Percentiles rank a stretch among this genome's conserved stretches.
phyloP scores from a whole-genome alignment of 2,329 filamentous ascomycete species.

The Claviceps sp. region DNA sequence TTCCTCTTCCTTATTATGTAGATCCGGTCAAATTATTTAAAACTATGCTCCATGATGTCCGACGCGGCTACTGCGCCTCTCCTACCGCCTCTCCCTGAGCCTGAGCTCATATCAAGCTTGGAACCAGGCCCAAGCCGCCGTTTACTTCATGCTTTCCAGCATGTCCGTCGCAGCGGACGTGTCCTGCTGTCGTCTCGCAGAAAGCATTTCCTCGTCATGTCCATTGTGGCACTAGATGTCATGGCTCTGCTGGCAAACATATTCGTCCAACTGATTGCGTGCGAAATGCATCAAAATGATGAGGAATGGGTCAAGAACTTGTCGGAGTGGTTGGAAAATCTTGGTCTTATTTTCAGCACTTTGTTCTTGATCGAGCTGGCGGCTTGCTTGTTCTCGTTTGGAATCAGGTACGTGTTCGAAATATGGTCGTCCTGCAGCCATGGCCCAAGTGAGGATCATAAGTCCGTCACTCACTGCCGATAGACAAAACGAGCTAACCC shows the following conservation, averaged over 20 bases:
- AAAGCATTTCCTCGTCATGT: constrained; percentile 33
- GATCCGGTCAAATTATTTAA: too few species aligned
- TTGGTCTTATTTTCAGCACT: constrained; percentile 46
- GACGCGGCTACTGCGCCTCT: constrained; percentile 1
- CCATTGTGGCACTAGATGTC: constrained; percentile 32
- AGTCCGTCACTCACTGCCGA: too few species aligned
- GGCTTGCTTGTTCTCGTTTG: constrained; percentile 47
- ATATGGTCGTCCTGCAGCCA: background rate
- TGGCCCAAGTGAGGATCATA: too few species aligned
- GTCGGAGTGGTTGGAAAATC: constrained; percentile 29
- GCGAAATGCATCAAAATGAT: constrained; percentile 27
- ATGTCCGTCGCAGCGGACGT: constrained; percentile 4
- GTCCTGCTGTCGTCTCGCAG: constrained; percentile 20
- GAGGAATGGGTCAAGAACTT: constrained; percentile 28
- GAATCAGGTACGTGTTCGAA: constrained; percentile 33
- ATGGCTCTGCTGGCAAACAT: constrained; percentile 31
- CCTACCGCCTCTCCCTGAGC: background rate
- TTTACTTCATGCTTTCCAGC: constrained; percentile 1
- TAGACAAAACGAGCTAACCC: background rate
- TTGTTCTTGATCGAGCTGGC: constrained; percentile 52
- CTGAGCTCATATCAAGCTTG: background rate
- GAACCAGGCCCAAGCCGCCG: constrained; percentile 2
- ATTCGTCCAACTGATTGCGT: constrained; percentile 34
- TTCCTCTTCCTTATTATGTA: too few species aligned
- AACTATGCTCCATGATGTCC: background rate